phyloP scores from a whole-genome alignment of 129 eudicot species.

The Escallonia herrerae region DNA sequence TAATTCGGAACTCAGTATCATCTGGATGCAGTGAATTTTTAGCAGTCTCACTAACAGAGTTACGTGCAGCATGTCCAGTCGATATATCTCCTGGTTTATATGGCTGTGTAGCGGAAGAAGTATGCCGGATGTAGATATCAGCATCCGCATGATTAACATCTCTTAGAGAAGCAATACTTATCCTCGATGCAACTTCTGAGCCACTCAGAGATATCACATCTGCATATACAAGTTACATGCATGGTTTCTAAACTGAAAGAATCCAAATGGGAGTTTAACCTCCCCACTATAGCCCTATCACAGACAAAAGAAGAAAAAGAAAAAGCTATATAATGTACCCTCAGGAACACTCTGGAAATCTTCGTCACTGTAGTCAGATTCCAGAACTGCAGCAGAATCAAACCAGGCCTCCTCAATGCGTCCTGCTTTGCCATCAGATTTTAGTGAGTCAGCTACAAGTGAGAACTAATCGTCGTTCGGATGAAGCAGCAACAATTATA shows the following conservation, averaged over 20 bases:
- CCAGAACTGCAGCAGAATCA: slow-evolving; percentile 67
- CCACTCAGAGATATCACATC: slow-evolving; percentile 46
- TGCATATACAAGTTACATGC: slow-evolving; percentile 20
- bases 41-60: slow-evolving; percentile 28
- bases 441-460: background rate
- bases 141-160: slow-evolving; percentile 19
- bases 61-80: slow-evolving; percentile 18
- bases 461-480: background rate
- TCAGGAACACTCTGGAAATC: slow-evolving; percentile 76
- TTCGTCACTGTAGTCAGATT: slow-evolving; percentile 88
- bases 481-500: background rate
- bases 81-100: slow-evolving; percentile 18
- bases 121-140: background rate
- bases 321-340: slow-evolving; percentile 29
- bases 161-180: slow-evolving; percentile 26
- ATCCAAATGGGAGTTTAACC: no score
- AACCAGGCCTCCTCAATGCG: slow-evolving; percentile 70
- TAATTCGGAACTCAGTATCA: slow-evolving; percentile 22
- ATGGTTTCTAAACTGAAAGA: background rate
- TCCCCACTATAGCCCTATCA: no score
- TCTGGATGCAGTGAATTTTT: slow-evolving; percentile 30
- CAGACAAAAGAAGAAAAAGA: background rate
- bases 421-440: slow-evolving; percentile 33
- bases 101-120: slow-evolving; percentile 13
- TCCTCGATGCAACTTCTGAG: slow-evolving; percentile 41